phyloP scores from a whole-genome alignment of 2,329 filamentous ascomycete species.

The Aspergillus tanneri region DNA sequence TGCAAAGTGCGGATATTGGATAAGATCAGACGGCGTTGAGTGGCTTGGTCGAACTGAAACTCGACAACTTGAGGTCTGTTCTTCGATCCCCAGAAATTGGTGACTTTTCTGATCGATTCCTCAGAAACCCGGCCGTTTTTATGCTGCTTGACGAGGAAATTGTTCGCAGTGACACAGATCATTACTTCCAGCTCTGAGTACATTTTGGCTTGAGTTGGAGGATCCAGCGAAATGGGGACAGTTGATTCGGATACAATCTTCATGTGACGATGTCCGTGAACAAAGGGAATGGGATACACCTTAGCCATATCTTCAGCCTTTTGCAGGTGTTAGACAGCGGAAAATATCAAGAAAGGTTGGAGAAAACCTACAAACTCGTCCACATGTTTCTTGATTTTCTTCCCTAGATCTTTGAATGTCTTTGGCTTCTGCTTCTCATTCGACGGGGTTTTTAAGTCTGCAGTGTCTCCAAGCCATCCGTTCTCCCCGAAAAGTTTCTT shows the following conservation, averaged over 20 bases:
- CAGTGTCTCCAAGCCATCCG: slow-evolving; percentile 40
- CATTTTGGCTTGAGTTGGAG: slow-evolving; percentile 43
- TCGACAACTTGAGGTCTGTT: slow-evolving; percentile 51
- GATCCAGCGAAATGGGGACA: slow-evolving; percentile 42
- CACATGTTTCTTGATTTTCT: slow-evolving; percentile 42
- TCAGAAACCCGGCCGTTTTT: slow-evolving; percentile 38
- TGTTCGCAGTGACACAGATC: slow-evolving; percentile 46
- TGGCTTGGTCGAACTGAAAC: slow-evolving; percentile 54
- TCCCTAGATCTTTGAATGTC: slow-evolving; percentile 35
- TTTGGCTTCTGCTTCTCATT: slow-evolving; percentile 30
- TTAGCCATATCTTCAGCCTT: slow-evolving; percentile 31
- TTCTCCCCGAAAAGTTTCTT: slow-evolving; percentile 46
- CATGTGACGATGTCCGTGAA: slow-evolving; percentile 7
- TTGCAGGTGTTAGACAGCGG: not conserved
- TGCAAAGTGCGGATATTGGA: slow-evolving; percentile 47
- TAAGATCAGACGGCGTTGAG: slow-evolving; percentile 50
- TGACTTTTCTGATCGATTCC: slow-evolving; percentile 41
- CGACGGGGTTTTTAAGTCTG: slow-evolving; percentile 30
- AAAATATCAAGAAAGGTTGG: not conserved
- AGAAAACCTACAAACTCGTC: slow-evolving; percentile 34
- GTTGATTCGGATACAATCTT: slow-evolving; percentile 25
- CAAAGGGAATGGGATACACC: slow-evolving; percentile 16
- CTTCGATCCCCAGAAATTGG: slow-evolving; percentile 45
- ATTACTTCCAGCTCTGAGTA: slow-evolving; percentile 49
- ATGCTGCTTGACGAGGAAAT: slow-evolving; percentile 46